Evolutionary conservation across 2,329 filamentous ascomycete species (phyloP).

Genomic region (Claviceps sp.): DNA sequence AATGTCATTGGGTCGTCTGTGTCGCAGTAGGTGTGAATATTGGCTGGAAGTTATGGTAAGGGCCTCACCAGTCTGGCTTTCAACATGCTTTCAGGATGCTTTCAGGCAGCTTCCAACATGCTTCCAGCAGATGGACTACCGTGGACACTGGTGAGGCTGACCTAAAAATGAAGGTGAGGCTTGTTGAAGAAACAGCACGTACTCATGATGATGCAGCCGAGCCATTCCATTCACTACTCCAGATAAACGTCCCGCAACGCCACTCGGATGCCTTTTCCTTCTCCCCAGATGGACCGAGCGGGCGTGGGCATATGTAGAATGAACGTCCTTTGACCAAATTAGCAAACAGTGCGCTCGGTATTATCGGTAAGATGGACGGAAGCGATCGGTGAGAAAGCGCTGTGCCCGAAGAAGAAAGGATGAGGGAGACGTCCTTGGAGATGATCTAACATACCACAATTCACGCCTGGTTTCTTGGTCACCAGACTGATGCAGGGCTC

Average conservation of each 20-base stretch:
- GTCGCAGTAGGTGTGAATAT: too few species aligned
- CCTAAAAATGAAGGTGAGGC: too few species aligned
- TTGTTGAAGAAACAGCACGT: too few species aligned
- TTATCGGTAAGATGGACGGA: neutral
- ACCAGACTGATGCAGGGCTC: constrained; percentile 74
- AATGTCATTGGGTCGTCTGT: too few species aligned
- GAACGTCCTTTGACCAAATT: constrained; percentile 34
- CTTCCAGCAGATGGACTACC: too few species aligned
- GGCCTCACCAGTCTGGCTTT: too few species aligned
- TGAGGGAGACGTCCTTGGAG: too few species aligned
- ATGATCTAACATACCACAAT: constrained; percentile 45
- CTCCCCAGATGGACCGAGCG: constrained; percentile 70
- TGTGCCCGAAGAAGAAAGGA: too few species aligned
- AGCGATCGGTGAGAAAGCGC: neutral
- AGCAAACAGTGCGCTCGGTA: neutral
- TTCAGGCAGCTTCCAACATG: too few species aligned
- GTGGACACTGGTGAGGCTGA: too few species aligned
- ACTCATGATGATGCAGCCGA: constrained; percentile 1
- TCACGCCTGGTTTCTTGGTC: constrained; percentile 82
- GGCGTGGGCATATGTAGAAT: constrained; percentile 53
- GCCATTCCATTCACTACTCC: constrained; percentile 45
- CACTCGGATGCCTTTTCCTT: constrained; percentile 78
- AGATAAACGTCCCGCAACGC: constrained; percentile 76
- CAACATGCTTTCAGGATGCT: too few species aligned
- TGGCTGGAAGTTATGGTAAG: too few species aligned